phyloP scores from a whole-genome alignment of 768 basidiomycete species.

The Thelephora aurantiotincta region DNA sequence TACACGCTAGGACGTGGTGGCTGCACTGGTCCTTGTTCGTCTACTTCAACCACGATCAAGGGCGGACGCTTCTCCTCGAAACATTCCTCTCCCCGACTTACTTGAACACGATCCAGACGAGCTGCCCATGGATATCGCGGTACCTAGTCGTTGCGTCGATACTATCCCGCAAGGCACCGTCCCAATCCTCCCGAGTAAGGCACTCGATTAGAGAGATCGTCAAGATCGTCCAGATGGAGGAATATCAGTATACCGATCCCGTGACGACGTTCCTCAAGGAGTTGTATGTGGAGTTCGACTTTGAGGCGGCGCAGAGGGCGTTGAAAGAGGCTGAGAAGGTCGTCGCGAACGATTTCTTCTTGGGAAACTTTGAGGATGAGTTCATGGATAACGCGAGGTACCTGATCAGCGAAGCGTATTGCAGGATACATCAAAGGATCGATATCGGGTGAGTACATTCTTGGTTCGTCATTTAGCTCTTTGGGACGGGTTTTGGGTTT shows the following conservation, averaged over 20 bases:
- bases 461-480: neutral
- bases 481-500: too few relatives aligned
- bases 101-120: slow-evolving; percentile 96
- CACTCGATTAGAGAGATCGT: slow-evolving; percentile 86
- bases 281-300: slow-evolving; percentile 91
- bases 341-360: slow-evolving; percentile 87
- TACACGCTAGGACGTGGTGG: slow-evolving; percentile 93
- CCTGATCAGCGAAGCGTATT: slow-evolving; percentile 94
- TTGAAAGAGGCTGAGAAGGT: slow-evolving; percentile 68
- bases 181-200: slow-evolving; percentile 59
- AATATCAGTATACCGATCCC: slow-evolving; percentile 92
- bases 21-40: slow-evolving; percentile 98
- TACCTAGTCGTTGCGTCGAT: slow-evolving; percentile 91
- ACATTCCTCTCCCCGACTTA: slow-evolving; percentile 94
- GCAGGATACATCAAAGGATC: slow-evolving; percentile 89
- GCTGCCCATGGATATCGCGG: slow-evolving; percentile 86
- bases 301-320: slow-evolving; percentile 84
- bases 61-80: slow-evolving; percentile 84
- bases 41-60: slow-evolving; percentile 93
- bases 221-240: slow-evolving; percentile 87
- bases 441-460: slow-evolving; percentile 54
- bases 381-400: slow-evolving; percentile 96
- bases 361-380: slow-evolving; percentile 79
- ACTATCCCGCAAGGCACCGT: slow-evolving; percentile 68
- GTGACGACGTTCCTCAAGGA: slow-evolving; percentile 89